These are phyloP conservation scores for Ascomycota sp. DNA, from an alignment of 2,329 filamentous ascomycete species.

Conservation along the genomic window DNA sequence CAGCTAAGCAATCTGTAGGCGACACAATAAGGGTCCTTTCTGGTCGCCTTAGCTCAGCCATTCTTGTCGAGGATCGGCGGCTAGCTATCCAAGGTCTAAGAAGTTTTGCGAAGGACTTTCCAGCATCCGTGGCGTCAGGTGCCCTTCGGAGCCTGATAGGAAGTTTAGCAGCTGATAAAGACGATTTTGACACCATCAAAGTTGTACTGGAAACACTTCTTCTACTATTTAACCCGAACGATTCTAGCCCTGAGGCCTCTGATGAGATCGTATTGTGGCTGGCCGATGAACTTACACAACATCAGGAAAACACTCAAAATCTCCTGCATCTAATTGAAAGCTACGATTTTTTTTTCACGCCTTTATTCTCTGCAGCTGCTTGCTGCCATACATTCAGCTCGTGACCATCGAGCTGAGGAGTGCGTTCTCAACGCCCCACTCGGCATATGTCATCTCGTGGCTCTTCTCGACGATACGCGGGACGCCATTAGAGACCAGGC, in stretches of 20 bases:
- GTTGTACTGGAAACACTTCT: conserved; percentile 85
- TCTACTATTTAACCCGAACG: conserved; percentile 65
- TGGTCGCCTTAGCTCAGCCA: conserved; percentile 70
- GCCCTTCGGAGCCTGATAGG: conserved; percentile 76
- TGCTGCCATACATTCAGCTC: conserved; percentile 62
- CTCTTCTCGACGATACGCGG: conserved; percentile 61
- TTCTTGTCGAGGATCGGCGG: conserved; percentile 80
- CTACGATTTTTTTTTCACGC: conserved; percentile 71
- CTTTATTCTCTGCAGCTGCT: conserved; percentile 83
- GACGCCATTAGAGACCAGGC: conserved; percentile 81
- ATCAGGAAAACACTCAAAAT: conserved; percentile 87
- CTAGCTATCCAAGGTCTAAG: conserved; percentile 82
- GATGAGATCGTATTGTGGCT: conserved; percentile 93
- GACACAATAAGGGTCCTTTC: conserved; percentile 87
- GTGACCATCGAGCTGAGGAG: conserved; percentile 84
- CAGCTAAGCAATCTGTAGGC: conserved; percentile 86
- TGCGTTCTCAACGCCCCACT: conserved; percentile 78
- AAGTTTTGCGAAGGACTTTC: conserved; percentile 92
- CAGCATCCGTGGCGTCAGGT: conserved; percentile 84
- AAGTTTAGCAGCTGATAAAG: conserved; percentile 66
- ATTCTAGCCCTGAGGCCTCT: conserved; percentile 69
- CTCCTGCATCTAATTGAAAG: conserved; percentile 78
- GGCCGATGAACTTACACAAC: conserved; percentile 93
- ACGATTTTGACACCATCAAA: conserved; percentile 93
- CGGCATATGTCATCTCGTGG: conserved; percentile 71